Conservation (phyloP, 805 yeast genomes). For the Wickerhamomyces queroliae region DNA sequence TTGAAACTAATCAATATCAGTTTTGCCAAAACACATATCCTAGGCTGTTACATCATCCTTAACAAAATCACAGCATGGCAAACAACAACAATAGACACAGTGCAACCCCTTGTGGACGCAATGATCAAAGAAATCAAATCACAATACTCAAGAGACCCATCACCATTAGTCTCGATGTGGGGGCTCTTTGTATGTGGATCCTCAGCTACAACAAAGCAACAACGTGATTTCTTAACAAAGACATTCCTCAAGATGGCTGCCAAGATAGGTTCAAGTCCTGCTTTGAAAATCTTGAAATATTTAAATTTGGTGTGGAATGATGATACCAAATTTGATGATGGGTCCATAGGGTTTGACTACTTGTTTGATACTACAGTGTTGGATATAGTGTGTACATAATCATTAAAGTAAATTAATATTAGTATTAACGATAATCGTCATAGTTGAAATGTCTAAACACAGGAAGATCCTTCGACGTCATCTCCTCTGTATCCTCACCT, state of each 20-base stretch:
- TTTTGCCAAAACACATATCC: constrained; percentile 11
- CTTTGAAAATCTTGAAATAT: constrained; percentile 18
- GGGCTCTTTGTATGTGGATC: constrained; percentile 20
- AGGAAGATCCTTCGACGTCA: constrained; percentile 28
- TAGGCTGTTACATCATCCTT: constrained; percentile 12
- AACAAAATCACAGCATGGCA: constrained; percentile 10
- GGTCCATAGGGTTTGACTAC: constrained; percentile 17
- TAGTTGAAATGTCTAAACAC: constrained; percentile 24
- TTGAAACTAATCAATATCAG: constrained; percentile 5
- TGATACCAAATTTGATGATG: constrained; percentile 3
- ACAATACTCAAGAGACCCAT: neutral
- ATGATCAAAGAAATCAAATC: constrained; percentile 8
- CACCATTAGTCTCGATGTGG: constrained; percentile 15
- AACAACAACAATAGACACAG: constrained; percentile 6
- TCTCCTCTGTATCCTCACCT: constrained; percentile 15
- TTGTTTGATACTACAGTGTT: constrained; percentile 20
- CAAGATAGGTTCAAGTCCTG: constrained; percentile 13
- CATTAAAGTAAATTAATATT: neutral
- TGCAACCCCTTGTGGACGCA: constrained; percentile 8
- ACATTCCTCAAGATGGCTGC: constrained; percentile 11
- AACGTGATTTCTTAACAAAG: constrained; percentile 8
- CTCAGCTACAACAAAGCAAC: constrained; percentile 8
- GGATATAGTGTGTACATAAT: constrained; percentile 16
- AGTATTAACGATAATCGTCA: constrained; percentile 5
- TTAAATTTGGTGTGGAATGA: constrained; percentile 20